Conservation (phyloP, 495 filamentous ascomycete genomes). For the Letharia lupina region DNA sequence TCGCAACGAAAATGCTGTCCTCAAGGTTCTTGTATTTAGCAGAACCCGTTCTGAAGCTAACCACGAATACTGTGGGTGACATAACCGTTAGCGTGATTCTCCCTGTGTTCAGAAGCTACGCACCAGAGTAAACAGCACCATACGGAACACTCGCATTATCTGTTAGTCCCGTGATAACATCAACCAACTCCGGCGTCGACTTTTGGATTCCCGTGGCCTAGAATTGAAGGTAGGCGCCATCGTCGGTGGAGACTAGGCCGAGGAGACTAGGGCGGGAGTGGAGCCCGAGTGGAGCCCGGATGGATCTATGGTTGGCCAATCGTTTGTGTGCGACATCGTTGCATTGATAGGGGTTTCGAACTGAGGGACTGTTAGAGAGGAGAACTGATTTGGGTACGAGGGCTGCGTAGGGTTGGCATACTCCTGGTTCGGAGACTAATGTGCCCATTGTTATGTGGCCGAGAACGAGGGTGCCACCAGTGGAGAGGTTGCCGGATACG, state of each 20-base stretch:
- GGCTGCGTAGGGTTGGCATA: not conserved
- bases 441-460: not conserved
- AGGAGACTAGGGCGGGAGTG: not conserved
- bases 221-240: constrained; percentile 2
- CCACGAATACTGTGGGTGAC: not conserved
- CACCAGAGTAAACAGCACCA: constrained; percentile 1
- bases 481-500: constrained; percentile 4
- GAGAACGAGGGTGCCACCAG: constrained; percentile 1
- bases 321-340: not conserved
- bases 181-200: not conserved
- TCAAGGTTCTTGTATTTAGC: constrained; percentile 1
- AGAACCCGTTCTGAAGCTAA: constrained; percentile 9
- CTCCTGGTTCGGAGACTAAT: constrained; percentile 3
- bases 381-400: not conserved
- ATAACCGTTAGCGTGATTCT: not conserved
- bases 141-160: not conserved
- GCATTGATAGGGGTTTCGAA: constrained; percentile 9
- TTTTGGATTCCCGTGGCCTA: not conserved
- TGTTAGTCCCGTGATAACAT: not conserved
- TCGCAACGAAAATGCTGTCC: constrained; percentile 2
- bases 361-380: not conserved
- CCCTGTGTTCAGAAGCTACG: not conserved
- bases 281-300: not conserved
- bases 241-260: constrained; percentile 5
- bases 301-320: constrained; percentile 10